Evolutionary conservation across 2,329 filamentous ascomycete genomes (phyloP), one percentile per base, ranked within the genome.

Genomic region (Lasiodiplodia sp.): DNA sequence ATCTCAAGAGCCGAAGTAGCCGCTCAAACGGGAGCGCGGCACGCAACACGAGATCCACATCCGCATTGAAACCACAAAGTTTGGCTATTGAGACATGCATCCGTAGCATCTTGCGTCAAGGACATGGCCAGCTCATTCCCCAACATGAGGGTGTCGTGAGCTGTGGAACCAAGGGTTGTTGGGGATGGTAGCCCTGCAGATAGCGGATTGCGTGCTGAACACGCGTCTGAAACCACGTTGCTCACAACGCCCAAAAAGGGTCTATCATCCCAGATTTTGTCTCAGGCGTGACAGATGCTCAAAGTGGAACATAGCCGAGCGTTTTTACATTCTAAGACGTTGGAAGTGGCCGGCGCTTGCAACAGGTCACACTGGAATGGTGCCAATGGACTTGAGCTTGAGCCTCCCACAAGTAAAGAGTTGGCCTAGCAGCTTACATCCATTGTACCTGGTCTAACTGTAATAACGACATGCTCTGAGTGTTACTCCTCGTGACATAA

Each of bases 381-480:
- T 49, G 18, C 12, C 25, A 28, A 16, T 62, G 23, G n/a, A 37
- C 21, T 4, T 8, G n/a, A 31, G 37, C 28, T 25, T 34, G 4
- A 44, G 56, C 31, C 16, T 44, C 40, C 14, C 44, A 34, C 16
- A 52, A 38, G 21, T 47, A 52, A n/a, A 51, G 60, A 49, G 60
- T 52, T 52, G 51, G 60, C 60, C 37, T 38, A 49, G 60, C 60
- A 64, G 60, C 60, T 64, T 64, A 47, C 60, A 64, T 64, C 60
- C 60, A 64, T 64, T 64, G 60, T 52, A 64, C 60, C 60, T 64
- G 60, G 60, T 64, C 60, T 64, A 64, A 64, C 60, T 64, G 60
- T 64, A 52, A 64, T 64, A 52, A 64, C 60, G 52, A 64, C 44
- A 64, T 64, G 60, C 60, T 64, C 44, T 52, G 60, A 57, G 65